Evolutionary conservation across 2,329 filamentous ascomycete species (phyloP).

Genomic region (Paecilomyces niveus): DNA sequence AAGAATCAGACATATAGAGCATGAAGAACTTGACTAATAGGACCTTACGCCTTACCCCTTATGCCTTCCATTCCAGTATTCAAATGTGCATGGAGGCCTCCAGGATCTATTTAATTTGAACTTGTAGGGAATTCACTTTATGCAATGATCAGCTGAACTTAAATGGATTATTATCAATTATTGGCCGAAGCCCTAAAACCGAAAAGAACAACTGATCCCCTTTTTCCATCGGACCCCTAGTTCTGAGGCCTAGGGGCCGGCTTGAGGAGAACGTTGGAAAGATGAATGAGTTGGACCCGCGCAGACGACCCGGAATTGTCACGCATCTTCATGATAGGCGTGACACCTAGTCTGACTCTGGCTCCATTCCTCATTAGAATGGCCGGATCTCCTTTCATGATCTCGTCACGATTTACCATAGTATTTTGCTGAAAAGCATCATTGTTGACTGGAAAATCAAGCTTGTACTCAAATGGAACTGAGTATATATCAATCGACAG

Average conservation of each 20-base stretch:
- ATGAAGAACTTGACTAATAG: too few relatives aligned
- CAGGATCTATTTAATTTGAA: too few relatives aligned
- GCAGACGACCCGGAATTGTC: slow-evolving; percentile 9
- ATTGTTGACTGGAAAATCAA: slow-evolving; percentile 16
- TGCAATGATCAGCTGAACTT: too few relatives aligned
- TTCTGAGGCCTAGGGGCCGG: background rate
- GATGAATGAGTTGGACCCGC: slow-evolving; percentile 8
- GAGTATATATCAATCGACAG: slow-evolving; percentile 21
- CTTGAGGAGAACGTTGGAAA: slow-evolving; percentile 14
- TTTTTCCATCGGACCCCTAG: background rate
- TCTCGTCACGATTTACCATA: slow-evolving; percentile 18
- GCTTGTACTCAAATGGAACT: slow-evolving; percentile 17
- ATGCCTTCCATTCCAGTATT: too few relatives aligned
- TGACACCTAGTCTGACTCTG: slow-evolving; percentile 14
- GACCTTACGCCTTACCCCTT: too few relatives aligned
- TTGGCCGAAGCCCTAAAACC: too few relatives aligned
- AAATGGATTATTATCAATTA: too few relatives aligned
- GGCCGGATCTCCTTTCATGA: slow-evolving; percentile 8
- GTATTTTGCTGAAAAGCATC: slow-evolving; percentile 16
- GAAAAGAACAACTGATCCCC: background rate
- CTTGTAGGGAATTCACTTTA: too few relatives aligned
- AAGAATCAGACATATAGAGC: too few relatives aligned
- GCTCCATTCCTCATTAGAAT: slow-evolving; percentile 7
- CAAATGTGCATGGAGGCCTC: too few relatives aligned
- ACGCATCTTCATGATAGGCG: slow-evolving; percentile 14